These are phyloP conservation scores for Rheum nobile DNA, from an alignment of 148 eudicot species.

Conservation along the genomic window DNA sequence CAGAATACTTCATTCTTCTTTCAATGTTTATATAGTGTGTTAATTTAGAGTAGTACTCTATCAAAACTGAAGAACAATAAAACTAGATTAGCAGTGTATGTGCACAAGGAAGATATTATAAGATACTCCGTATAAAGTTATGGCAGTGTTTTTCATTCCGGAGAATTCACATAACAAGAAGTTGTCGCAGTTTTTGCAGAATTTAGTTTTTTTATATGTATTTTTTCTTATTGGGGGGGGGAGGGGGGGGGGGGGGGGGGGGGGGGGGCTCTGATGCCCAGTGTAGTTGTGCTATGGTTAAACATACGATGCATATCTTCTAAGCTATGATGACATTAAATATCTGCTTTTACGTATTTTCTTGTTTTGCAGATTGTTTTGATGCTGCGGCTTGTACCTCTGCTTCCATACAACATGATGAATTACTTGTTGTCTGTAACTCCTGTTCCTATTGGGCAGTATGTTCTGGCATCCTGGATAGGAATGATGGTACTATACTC, in stretches of 20 bases:
- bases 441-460: slow-evolving; percentile 72
- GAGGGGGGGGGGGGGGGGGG: neutral
- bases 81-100: neutral
- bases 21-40: neutral
- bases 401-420: slow-evolving; percentile 86
- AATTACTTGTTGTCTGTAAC: slow-evolving; percentile 92
- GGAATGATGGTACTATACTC: slow-evolving; percentile 82
- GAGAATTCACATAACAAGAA: neutral
- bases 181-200: neutral
- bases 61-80: neutral
- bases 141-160: neutral
- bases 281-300: neutral
- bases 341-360: neutral
- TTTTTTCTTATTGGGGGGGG: neutral
- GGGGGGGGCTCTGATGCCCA: neutral
- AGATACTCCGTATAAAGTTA: neutral
- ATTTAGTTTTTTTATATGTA: neutral
- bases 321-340: neutral
- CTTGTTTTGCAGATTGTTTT: slow-evolving; percentile 62
- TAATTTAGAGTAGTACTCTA: neutral
- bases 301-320: neutral
- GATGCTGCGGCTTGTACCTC: slow-evolving; percentile 85
- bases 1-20: neutral
- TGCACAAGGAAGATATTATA: neutral
- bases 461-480: slow-evolving; percentile 85